Evolutionary conservation across 306 rosid genomes (phyloP).

Genomic region (Malus sieversii): DNA sequence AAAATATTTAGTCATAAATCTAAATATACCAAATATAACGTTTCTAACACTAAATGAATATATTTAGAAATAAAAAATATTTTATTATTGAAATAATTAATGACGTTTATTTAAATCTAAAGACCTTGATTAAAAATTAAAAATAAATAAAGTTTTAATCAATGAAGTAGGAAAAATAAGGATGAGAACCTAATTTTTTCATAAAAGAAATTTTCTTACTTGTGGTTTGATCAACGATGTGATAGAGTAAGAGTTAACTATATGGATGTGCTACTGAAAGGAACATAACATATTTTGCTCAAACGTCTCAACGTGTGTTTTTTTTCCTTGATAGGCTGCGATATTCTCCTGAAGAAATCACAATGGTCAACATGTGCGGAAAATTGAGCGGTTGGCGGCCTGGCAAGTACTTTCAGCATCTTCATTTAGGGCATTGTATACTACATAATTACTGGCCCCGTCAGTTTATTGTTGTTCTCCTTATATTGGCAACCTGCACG

Average conservation of each 20-base stretch:
- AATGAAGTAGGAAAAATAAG: too few species aligned
- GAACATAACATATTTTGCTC: background rate
- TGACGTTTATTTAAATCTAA: too few species aligned
- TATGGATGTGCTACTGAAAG: background rate
- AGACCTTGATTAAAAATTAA: too few species aligned
- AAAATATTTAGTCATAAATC: too few species aligned
- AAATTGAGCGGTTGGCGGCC: conserved; percentile 82
- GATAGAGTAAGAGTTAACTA: background rate
- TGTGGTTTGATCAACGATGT: background rate
- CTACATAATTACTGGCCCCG: background rate
- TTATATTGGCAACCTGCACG: background rate
- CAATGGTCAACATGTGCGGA: conserved; percentile 61
- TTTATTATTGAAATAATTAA: too few species aligned
- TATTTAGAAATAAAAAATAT: too few species aligned
- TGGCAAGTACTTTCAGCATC: conserved; percentile 34
- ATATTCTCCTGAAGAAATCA: conserved; percentile 51
- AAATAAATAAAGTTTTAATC: too few species aligned
- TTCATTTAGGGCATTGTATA: conserved; percentile 8
- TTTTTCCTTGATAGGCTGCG: conserved; percentile 56
- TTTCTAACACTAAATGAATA: too few species aligned
- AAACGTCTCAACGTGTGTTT: background rate
- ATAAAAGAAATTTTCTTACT: background rate
- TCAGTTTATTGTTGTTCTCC: background rate
- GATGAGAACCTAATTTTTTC: too few species aligned
- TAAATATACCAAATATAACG: too few species aligned